These are phyloP conservation scores for Fusarium mangiferae DNA, from an alignment of 2,329 filamentous ascomycete species.

Conservation along the genomic window DNA sequence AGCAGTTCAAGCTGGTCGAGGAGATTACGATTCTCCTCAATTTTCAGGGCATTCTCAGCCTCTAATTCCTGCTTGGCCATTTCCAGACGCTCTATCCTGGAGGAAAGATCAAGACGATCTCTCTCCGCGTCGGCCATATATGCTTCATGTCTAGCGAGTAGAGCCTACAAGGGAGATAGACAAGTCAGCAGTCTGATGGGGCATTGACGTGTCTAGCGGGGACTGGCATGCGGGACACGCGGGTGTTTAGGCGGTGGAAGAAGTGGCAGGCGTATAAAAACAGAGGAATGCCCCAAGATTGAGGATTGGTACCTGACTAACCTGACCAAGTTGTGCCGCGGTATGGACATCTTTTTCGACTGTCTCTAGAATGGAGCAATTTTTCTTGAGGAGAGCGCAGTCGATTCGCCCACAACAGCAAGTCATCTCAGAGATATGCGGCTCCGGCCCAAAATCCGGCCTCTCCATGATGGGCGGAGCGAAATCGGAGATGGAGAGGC, in stretches of 20 bases:
- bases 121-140: constrained; percentile 93
- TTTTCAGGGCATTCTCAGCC: constrained; percentile 77
- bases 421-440: constrained; percentile 53
- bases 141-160: constrained; percentile 90
- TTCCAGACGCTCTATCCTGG: constrained; percentile 81
- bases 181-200: constrained; percentile 70
- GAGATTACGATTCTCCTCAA: constrained; percentile 84
- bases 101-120: constrained; percentile 78
- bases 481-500: constrained; percentile 35
- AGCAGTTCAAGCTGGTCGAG: constrained; percentile 86
- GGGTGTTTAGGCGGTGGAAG: constrained; percentile 18
- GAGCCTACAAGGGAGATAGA: constrained; percentile 73
- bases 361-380: constrained; percentile 78
- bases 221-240: constrained; percentile 39
- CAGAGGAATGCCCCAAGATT: constrained; percentile 41
- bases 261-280: background rate
- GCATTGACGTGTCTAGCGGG: constrained; percentile 24
- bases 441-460: constrained; percentile 38
- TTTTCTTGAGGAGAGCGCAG: constrained; percentile 85
- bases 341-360: constrained; percentile 89
- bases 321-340: constrained; percentile 90
- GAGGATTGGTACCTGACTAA: constrained; percentile 62
- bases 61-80: constrained; percentile 78
- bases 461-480: constrained; percentile 39
- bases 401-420: constrained; percentile 90